Evolutionary conservation across 352 stramenopile species (phyloP).

Genomic region (Phytophthora podocarpi): DNA sequence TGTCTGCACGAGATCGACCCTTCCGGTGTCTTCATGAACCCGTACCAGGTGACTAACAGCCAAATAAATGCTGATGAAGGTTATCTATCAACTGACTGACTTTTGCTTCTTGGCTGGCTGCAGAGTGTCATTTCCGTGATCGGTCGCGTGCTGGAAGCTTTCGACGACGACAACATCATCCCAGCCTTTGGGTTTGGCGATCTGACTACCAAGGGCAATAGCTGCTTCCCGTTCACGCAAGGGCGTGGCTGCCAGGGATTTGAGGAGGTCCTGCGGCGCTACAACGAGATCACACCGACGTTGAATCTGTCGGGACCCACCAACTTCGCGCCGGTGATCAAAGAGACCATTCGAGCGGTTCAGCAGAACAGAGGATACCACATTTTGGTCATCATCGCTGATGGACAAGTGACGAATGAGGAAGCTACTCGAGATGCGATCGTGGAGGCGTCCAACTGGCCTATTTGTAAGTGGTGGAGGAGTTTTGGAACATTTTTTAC

Average conservation of each 20-base stretch:
- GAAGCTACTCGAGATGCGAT: conserved; percentile 63
- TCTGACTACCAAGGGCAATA: conserved; percentile 49
- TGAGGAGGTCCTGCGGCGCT: conserved; percentile 55
- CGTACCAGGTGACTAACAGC: conserved; percentile 81
- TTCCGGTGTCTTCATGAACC: conserved; percentile 53
- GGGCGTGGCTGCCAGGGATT: conserved; percentile 55
- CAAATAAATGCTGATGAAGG: neutral
- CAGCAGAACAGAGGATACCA: conserved; percentile 61
- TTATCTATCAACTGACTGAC: neutral
- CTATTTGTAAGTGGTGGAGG: conserved; percentile 65
- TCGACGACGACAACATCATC: conserved; percentile 88
- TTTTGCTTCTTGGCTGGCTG: neutral
- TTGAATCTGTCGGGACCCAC: conserved; percentile 74
- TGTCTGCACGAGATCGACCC: conserved; percentile 71
- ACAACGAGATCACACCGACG: conserved; percentile 65
- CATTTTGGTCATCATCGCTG: conserved; percentile 79
- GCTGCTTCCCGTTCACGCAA: conserved; percentile 47
- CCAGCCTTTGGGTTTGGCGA: conserved; percentile 76
- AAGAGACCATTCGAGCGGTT: conserved; percentile 53
- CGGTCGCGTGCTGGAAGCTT: conserved; percentile 66
- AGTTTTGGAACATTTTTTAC: too few species aligned
- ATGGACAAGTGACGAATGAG: conserved; percentile 81
- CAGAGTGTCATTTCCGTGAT: conserved; percentile 73
- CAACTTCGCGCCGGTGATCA: conserved; percentile 79
- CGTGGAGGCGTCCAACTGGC: conserved; percentile 67